These are phyloP conservation scores for Prillingera fragicola DNA, from an alignment of 1,284 basidiomycete species.

Conservation along the genomic window DNA sequence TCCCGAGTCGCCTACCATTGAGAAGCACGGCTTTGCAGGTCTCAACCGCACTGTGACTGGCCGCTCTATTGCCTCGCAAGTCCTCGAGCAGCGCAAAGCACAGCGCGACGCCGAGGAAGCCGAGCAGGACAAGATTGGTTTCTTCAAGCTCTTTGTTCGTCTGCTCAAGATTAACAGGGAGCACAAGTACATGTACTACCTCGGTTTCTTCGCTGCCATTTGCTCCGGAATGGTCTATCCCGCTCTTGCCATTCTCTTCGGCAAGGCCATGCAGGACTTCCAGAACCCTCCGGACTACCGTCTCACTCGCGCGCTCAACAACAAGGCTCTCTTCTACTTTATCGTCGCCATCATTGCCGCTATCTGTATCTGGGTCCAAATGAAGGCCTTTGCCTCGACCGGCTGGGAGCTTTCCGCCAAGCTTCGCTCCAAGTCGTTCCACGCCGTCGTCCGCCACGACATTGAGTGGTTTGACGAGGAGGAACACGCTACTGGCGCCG, in stretches of 20 bases:
- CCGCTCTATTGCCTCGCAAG: conserved; percentile 11
- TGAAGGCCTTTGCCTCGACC: conserved; percentile 61
- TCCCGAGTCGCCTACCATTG: conserved; percentile 9
- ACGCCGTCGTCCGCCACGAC: conserved; percentile 74
- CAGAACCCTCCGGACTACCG: conserved; percentile 43
- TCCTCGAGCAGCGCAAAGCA: conserved; percentile 9
- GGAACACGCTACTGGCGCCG: conserved; percentile 67
- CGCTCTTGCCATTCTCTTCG: conserved; percentile 73
- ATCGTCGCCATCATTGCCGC: conserved; percentile 69
- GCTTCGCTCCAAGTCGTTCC: conserved; percentile 65
- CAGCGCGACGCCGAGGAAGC: conserved; percentile 8
- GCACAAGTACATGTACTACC: conserved; percentile 40
- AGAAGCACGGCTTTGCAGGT: conserved; percentile 3
- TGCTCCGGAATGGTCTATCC: conserved; percentile 73
- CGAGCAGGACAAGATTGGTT: conserved; percentile 4
- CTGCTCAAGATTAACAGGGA: conserved; percentile 31
- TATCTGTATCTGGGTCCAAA: conserved; percentile 59
- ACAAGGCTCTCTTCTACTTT: conserved; percentile 65
- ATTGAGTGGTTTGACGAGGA: conserved; percentile 84
- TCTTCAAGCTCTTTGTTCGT: conserved; percentile 11
- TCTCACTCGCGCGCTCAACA: conserved; percentile 18
- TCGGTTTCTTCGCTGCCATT: conserved; percentile 33
- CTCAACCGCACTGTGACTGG: conserved; percentile 13
- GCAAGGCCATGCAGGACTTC: conserved; percentile 62
- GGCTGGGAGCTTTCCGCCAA: conserved; percentile 64